These are phyloP conservation scores for Tuctoria greenei DNA, from an alignment of 176 grass and related monocot genomes.

Conservation along the genomic window DNA sequence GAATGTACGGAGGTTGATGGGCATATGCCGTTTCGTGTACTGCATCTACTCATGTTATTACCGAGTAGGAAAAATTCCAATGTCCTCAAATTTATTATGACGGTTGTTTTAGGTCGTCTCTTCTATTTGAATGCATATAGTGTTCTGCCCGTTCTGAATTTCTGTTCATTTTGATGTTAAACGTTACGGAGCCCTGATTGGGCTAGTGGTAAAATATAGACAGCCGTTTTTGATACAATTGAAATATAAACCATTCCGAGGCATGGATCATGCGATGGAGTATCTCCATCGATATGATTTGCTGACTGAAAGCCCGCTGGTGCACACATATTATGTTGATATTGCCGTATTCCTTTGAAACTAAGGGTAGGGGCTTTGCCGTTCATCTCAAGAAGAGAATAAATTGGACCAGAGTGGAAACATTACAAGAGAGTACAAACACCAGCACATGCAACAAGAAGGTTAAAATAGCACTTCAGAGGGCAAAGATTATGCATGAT, in stretches of 20 bases:
- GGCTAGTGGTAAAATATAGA: not conserved
- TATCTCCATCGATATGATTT: not conserved
- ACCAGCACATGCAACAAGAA: not conserved
- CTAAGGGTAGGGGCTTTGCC: not conserved
- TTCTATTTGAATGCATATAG: not conserved
- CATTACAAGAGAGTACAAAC: not conserved
- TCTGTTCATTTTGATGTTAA: not conserved
- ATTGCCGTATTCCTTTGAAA: not conserved
- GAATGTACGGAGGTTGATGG: not conserved
- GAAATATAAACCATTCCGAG: not conserved
- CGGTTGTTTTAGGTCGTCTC: not conserved
- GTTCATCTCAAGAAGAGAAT: conserved; percentile 1
- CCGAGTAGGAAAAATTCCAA: not conserved
- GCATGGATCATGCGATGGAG: not conserved
- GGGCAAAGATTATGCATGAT: not conserved
- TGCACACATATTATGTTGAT: not conserved
- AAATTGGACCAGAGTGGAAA: not conserved
- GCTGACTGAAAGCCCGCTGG: not conserved
- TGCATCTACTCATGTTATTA: not conserved
- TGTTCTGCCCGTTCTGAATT: not conserved
- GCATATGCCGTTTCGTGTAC: not conserved
- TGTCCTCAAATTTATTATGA: not conserved
- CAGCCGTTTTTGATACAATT: not conserved
- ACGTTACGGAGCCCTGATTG: not conserved
- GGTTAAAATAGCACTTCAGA: not conserved